These are phyloP conservation scores for Aspergillus campestris DNA, from an alignment of 495 filamentous ascomycete species.

Conservation along the genomic window DNA sequence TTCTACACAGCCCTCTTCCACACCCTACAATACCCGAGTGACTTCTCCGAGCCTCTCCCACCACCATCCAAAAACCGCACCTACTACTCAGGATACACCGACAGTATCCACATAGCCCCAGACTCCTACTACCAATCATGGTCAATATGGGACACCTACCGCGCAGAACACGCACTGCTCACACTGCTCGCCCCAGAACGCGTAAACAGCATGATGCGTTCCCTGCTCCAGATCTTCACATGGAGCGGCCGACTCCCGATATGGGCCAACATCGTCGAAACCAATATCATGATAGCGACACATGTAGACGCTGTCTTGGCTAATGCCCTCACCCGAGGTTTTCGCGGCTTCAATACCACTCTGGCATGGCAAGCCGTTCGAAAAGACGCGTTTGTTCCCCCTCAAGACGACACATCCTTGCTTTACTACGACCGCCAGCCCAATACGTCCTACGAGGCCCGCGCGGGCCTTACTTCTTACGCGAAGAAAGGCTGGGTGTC, in stretches of 20 bases:
- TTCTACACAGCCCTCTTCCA: constrained; percentile 21
- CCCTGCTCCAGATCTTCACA: constrained; percentile 18
- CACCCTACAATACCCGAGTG: constrained; percentile 19
- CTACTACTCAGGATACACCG: constrained; percentile 21
- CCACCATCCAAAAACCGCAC: constrained; percentile 1
- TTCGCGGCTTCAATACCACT: constrained; percentile 11
- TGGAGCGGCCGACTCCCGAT: constrained; percentile 21
- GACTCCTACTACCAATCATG: constrained; percentile 25
- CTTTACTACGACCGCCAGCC: constrained; percentile 23
- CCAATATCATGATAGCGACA: constrained; percentile 25
- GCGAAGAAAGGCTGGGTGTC: constrained; percentile 21
- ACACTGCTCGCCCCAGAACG: constrained; percentile 19
- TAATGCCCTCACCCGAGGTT: constrained; percentile 20
- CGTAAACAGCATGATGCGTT: constrained; percentile 23
- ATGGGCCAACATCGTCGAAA: constrained; percentile 22
- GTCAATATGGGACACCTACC: constrained; percentile 25
- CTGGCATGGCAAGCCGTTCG: constrained; percentile 18
- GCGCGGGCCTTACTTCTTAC: constrained; percentile 19
- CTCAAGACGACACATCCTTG: constrained; percentile 11
- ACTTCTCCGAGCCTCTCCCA: constrained; percentile 19
- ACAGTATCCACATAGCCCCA: constrained; percentile 10
- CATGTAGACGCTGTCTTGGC: constrained; percentile 20
- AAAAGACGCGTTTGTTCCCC: constrained; percentile 18
- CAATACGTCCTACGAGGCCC: constrained; percentile 14
- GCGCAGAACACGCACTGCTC: constrained; percentile 18